These are phyloP conservation scores for Actinomortierella ambigua DNA, from an alignment of 371 early-diverging fungal species.

Conservation along the genomic window DNA sequence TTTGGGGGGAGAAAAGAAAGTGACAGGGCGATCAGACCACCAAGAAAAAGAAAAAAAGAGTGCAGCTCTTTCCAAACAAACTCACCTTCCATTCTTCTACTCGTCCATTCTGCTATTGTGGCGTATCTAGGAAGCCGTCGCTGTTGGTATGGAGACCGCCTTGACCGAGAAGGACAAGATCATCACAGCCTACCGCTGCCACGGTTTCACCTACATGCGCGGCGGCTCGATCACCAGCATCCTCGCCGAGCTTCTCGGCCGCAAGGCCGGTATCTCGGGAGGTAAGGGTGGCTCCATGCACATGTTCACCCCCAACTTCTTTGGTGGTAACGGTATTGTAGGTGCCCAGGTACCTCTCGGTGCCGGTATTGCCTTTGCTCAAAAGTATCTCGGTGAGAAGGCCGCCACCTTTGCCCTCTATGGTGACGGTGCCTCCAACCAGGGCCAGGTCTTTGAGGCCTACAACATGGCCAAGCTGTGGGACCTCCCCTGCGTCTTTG, in stretches of 20 bases:
- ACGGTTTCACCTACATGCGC: constrained; percentile 95
- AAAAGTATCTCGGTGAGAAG: constrained; percentile 86
- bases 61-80: no score
- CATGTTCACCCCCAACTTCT: constrained; percentile 97
- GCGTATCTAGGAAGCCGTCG: constrained; percentile 89
- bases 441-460: constrained; percentile 99
- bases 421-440: constrained; percentile 99
- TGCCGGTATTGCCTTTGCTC: constrained; percentile 96
- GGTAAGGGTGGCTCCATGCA: constrained; percentile 99
- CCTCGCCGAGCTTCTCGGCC: constrained; percentile 90
- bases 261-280: constrained; percentile 87
- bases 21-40: no score
- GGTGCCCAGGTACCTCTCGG: constrained; percentile 99
- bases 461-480: constrained; percentile 99
- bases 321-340: constrained; percentile 99
- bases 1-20: no score
- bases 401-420: constrained; percentile 92
- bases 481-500: constrained; percentile 96
- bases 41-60: no score
- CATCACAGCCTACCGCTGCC: constrained; percentile 99
- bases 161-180: constrained; percentile 89
- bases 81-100: no score
- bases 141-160: constrained; percentile 94
- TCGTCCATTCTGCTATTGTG: no score
- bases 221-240: constrained; percentile 81